Conservation (phyloP, 345 rosid species). For the Boechera stricta region DNA sequence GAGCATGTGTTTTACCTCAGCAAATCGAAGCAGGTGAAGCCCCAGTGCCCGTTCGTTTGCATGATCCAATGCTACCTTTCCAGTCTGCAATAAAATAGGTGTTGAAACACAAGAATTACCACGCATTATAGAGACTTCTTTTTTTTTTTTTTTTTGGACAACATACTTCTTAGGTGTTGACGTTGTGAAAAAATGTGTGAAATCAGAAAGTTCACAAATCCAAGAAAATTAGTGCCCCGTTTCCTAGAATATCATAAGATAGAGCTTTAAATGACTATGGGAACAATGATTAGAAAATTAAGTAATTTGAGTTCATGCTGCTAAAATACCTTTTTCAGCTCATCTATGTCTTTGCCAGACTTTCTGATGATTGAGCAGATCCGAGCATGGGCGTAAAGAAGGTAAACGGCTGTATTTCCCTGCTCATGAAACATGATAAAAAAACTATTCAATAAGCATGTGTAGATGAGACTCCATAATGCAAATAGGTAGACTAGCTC, state of each 20-base stretch:
- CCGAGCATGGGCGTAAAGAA: conserved; percentile 88
- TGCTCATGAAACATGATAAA: conserved; percentile 40
- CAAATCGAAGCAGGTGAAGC: conserved; percentile 71
- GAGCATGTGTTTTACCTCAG: conserved; percentile 53
- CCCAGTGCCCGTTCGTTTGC: conserved; percentile 66
- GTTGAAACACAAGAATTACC: neutral
- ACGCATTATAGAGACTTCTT: neutral
- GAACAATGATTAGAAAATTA: no score
- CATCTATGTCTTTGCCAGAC: conserved; percentile 73
- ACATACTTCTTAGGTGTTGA: neutral
- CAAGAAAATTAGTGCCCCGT: no score
- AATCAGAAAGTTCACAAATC: no score
- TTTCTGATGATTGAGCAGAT: conserved; percentile 38
- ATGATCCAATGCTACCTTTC: conserved; percentile 54
- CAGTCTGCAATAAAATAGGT: conserved; percentile 47
- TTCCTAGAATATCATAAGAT: no score
- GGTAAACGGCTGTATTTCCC: conserved; percentile 89
- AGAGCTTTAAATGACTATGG: no score
- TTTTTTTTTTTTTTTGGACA: no score
- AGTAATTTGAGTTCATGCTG: neutral
- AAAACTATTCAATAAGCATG: neutral
- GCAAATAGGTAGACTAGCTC: conserved; percentile 7
- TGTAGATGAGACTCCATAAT: conserved; percentile 1
- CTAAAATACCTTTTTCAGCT: conserved; percentile 58
- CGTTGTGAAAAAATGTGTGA: no score